A percentile compares a stretch with the other conserved stretches of the same genome.
phyloP scores from a whole-genome alignment of 1,139 yeast species.

The Kluyveromyces sp. region DNA sequence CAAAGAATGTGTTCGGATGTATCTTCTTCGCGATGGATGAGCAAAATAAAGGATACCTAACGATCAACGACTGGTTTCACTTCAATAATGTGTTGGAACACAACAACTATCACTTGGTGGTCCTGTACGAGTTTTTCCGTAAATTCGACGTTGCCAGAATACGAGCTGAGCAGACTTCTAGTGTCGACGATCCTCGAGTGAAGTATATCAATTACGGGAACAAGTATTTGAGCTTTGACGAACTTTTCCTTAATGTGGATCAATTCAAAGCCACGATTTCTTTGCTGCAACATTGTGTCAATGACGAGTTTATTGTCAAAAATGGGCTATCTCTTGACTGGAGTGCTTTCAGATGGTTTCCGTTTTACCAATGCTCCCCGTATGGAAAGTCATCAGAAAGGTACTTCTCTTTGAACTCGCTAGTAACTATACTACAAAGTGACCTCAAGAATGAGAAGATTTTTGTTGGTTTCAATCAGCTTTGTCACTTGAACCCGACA shows the following conservation, averaged over 20 bases:
- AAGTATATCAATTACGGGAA: slow-evolving; percentile 36
- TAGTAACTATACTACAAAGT: slow-evolving; percentile 34
- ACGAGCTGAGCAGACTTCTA: slow-evolving; percentile 8
- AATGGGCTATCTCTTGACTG: slow-evolving; percentile 32
- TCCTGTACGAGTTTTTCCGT: slow-evolving; percentile 45
- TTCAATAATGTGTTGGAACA: slow-evolving; percentile 50
- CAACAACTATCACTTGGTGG: slow-evolving; percentile 52
- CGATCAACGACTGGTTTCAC: slow-evolving; percentile 51
- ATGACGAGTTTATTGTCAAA: slow-evolving; percentile 27
- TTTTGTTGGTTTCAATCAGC: slow-evolving; percentile 24
- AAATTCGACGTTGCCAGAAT: slow-evolving; percentile 32
- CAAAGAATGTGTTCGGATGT: slow-evolving; percentile 38
- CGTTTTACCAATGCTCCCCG: slow-evolving; percentile 26
- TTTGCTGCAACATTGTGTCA: slow-evolving; percentile 30
- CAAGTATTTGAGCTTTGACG: slow-evolving; percentile 36
- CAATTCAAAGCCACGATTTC: slow-evolving; percentile 32
- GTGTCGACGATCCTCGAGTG: slow-evolving; percentile 31
- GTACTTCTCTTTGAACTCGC: slow-evolving; percentile 29
- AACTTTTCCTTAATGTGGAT: slow-evolving; percentile 27
- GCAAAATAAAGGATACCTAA: slow-evolving; percentile 54
- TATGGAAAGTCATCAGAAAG: slow-evolving; percentile 16
- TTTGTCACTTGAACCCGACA: slow-evolving; percentile 25
- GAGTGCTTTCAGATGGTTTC: slow-evolving; percentile 28
- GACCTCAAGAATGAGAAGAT: slow-evolving; percentile 34
- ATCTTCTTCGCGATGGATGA: slow-evolving; percentile 62